Evolutionary conservation across 179 eudicot genomes (phyloP).

Genomic region (Pouteria campechiana): DNA sequence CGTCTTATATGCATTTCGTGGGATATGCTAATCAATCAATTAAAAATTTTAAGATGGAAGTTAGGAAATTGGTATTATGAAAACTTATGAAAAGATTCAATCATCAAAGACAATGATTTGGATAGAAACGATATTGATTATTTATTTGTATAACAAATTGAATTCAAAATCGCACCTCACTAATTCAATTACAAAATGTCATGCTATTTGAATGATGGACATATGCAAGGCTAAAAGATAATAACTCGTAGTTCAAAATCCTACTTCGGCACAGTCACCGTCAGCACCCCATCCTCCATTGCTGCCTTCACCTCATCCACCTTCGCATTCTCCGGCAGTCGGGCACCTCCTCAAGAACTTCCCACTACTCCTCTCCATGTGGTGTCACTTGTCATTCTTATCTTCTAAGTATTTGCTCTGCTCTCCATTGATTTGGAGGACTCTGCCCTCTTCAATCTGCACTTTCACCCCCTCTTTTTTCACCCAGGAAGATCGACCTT

Average conservation of each 20-base stretch:
- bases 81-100: too few relatives aligned
- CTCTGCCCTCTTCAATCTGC: not conserved
- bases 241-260: too few relatives aligned
- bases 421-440: not conserved
- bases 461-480: conserved; percentile 1
- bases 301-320: not conserved
- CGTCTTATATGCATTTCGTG: too few relatives aligned
- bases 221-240: too few relatives aligned
- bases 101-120: too few relatives aligned
- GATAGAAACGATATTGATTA: too few relatives aligned
- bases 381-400: conserved; percentile 10
- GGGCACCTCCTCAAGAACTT: not conserved
- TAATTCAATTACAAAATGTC: not conserved
- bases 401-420: not conserved
- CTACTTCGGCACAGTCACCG: not conserved
- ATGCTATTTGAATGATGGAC: not conserved
- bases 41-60: too few relatives aligned
- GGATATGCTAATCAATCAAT: too few relatives aligned
- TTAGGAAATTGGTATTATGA: too few relatives aligned
- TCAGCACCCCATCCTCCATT: conserved; percentile 3
- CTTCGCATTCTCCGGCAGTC: conserved; percentile 8
- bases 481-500: conserved; percentile 5
- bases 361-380: conserved; percentile 2
- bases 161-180: too few relatives aligned
- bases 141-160: too few relatives aligned